These are phyloP conservation scores for Pterocarpus santalinus DNA, from an alignment of 306 rosid species.

Conservation along the genomic window DNA sequence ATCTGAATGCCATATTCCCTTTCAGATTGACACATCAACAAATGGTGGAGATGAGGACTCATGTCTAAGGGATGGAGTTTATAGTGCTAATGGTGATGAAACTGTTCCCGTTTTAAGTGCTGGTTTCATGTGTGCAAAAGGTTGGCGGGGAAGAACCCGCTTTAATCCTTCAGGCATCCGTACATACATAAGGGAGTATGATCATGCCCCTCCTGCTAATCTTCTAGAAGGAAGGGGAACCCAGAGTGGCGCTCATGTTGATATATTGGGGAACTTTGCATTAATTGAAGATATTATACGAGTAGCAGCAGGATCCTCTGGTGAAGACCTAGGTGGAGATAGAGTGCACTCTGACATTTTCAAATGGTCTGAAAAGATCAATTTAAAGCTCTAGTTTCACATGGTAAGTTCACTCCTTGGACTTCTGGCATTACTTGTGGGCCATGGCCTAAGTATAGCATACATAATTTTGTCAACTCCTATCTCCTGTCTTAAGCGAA, in stretches of 20 bases:
- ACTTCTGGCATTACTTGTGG: constrained; percentile 27
- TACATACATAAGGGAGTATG: constrained; percentile 74
- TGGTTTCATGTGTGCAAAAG: constrained; percentile 89
- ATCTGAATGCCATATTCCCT: constrained; percentile 81
- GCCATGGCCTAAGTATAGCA: neutral
- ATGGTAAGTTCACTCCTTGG: constrained; percentile 55
- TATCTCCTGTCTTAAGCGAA: too few species aligned
- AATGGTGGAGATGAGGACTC: constrained; percentile 64
- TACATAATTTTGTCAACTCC: neutral
- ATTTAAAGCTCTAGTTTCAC: constrained; percentile 61
- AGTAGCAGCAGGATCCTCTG: constrained; percentile 85
- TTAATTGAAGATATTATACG: constrained; percentile 79
- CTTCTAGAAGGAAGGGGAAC: constrained; percentile 91
- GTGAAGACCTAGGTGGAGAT: constrained; percentile 83
- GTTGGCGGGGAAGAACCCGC: constrained; percentile 84
- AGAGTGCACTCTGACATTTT: constrained; percentile 73
- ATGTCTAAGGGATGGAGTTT: constrained; percentile 81
- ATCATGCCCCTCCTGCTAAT: constrained; percentile 89
- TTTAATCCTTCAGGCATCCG: constrained; percentile 84
- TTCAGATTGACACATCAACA: constrained; percentile 80
- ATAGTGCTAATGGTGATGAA: constrained; percentile 76
- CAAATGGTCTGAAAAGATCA: constrained; percentile 72
- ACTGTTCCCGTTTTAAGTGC: constrained; percentile 88
- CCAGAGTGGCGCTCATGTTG: constrained; percentile 90
- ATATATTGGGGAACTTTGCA: constrained; percentile 87